Evolutionary conservation across 1,284 basidiomycete genomes (phyloP).

Genomic region (Cerrena zonata): DNA sequence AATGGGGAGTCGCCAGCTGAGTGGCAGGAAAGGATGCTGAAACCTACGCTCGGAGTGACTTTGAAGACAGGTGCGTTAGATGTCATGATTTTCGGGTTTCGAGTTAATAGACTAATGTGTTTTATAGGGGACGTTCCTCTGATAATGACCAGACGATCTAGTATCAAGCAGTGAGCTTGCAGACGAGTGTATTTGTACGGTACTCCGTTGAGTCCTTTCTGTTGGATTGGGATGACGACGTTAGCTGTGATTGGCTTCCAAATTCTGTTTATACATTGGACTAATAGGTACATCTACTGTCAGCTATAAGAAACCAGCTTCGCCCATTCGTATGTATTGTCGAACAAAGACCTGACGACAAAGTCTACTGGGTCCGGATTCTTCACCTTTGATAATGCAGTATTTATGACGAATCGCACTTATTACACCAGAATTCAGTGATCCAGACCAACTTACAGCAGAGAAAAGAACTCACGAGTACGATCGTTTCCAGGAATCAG

Average conservation of each 20-base stretch:
- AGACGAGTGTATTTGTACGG: no score
- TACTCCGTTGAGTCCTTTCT: no score
- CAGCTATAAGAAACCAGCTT: no score
- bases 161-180: no score
- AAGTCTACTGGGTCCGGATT: slow-evolving; percentile 41
- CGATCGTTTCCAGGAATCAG: slow-evolving; percentile 47
- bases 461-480: slow-evolving; percentile 32
- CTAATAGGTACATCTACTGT: no score
- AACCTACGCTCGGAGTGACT: slow-evolving; percentile 3
- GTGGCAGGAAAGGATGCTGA: slow-evolving; percentile 12
- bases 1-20: slow-evolving; percentile 10
- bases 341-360: slow-evolving; percentile 51
- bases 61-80: slow-evolving; percentile 11
- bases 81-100: no score
- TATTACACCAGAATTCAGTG: slow-evolving; percentile 16
- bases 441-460: not conserved
- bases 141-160: no score
- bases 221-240: no score
- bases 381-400: slow-evolving; percentile 32
- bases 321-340: slow-evolving; percentile 45
- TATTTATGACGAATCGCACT: slow-evolving; percentile 43
- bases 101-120: no score
- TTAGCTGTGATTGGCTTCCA: no score
- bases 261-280: no score
- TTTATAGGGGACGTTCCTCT: no score